Conservation (phyloP, 805 yeast species). For the Pichia sporocuriosa region DNA sequence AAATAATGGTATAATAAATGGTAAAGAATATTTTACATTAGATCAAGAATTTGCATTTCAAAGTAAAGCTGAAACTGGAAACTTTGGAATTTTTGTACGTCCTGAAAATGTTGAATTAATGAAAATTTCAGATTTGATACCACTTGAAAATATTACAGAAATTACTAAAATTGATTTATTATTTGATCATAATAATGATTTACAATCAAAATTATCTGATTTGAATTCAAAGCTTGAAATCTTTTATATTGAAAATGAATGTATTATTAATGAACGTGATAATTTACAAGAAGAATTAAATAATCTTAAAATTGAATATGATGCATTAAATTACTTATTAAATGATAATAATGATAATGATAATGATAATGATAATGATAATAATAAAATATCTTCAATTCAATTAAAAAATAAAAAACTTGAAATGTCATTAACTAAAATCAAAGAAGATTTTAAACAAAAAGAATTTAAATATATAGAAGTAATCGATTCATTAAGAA, state of each 20-base stretch:
- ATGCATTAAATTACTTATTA: slow-evolving; percentile 21
- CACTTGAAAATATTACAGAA: neutral
- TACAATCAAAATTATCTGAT: neutral
- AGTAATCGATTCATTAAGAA: slow-evolving; percentile 20
- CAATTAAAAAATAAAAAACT: slow-evolving; percentile 28
- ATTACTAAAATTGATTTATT: slow-evolving; percentile 1
- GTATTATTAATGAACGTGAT: slow-evolving; percentile 29
- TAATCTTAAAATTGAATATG: slow-evolving; percentile 28
- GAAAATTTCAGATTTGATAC: slow-evolving; percentile 15
- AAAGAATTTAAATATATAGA: slow-evolving; percentile 1
- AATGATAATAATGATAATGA: neutral
- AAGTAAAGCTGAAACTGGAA: neutral
- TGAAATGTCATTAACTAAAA: neutral
- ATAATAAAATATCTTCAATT: slow-evolving; percentile 21
- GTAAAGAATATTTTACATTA: slow-evolving; percentile 35
- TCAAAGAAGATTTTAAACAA: slow-evolving; percentile 25
- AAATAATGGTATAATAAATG: slow-evolving; percentile 44
- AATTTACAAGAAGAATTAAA: slow-evolving; percentile 18
- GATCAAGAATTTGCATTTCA: neutral
- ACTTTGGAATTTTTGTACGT: slow-evolving; percentile 7
- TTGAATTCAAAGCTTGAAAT: slow-evolving; percentile 20
- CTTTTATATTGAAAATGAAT: slow-evolving; percentile 43
- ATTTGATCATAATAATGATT: neutral
- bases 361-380: slow-evolving; percentile 8
- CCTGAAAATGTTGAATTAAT: slow-evolving; percentile 15